A percentile compares a stretch with the other conserved stretches of the same genome.
phyloP scores from a whole-genome alignment of 2,329 filamentous ascomycete species.

The Colletotrichum chlorophyti region DNA sequence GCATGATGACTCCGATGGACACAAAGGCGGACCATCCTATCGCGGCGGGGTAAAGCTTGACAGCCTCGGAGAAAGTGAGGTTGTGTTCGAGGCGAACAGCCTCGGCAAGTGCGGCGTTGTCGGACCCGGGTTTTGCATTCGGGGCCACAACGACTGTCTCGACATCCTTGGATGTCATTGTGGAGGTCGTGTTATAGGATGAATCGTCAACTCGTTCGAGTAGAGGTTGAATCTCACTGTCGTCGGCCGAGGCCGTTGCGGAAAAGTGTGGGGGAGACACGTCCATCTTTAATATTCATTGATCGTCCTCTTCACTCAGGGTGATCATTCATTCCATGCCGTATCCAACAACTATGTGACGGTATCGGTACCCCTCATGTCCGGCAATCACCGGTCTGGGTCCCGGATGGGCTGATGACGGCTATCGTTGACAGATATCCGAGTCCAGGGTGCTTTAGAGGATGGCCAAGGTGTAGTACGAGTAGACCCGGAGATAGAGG shows the following conservation, averaged over 20 bases:
- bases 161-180: slow-evolving; percentile 10
- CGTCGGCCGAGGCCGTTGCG: neutral
- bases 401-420: slow-evolving; percentile 1
- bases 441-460: neutral
- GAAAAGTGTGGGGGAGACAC: neutral
- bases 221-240: slow-evolving; percentile 18
- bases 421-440: slow-evolving; percentile 1
- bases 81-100: slow-evolving; percentile 48
- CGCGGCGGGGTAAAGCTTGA: slow-evolving; percentile 51
- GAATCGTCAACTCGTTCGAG: neutral
- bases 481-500: neutral
- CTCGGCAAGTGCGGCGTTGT: slow-evolving; percentile 37
- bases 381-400: slow-evolving; percentile 8
- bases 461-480: neutral
- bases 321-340: neutral
- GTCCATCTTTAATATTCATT: slow-evolving; percentile 8
- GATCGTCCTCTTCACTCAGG: neutral
- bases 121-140: neutral
- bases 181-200: neutral
- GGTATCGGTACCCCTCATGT: slow-evolving; percentile 8
- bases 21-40: slow-evolving; percentile 65
- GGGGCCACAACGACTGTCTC: neutral
- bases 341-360: neutral
- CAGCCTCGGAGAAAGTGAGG: slow-evolving; percentile 45
- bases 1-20: slow-evolving; percentile 65